Evolutionary conservation across 176 grass and related monocot genomes (phyloP).

Genomic region (bread wheat (Triticum aestivum)): IWGSC_CS_RefSeq_v2.1 NC_057813.1:466026841-466027340

Average conservation of each 20-base stretch:
- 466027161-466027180: not conserved
- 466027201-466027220: slow-evolving; percentile 49
- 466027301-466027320: slow-evolving; percentile 84
- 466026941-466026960: not conserved
- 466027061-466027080: not conserved
- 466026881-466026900: not conserved
- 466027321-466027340: slow-evolving; percentile 85
- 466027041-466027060: not conserved
- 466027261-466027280: slow-evolving; percentile 91
- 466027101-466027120: not conserved
- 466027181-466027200: not conserved
- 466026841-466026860: not conserved
- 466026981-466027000: not conserved
- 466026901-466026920: slow-evolving; percentile 1
- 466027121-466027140: not conserved
- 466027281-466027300: slow-evolving; percentile 68
- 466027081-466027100: not conserved
- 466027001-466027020: not conserved
- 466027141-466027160: not conserved
- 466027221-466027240: slow-evolving; percentile 63
- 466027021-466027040: not conserved
- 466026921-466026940: not conserved
- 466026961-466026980: not conserved
- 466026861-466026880: not conserved
- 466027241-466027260: slow-evolving; percentile 86